Base-by-base conservation (phyloP, 2,329 filamentous ascomycete species). In the Stylonectria norvegica region DNA sequence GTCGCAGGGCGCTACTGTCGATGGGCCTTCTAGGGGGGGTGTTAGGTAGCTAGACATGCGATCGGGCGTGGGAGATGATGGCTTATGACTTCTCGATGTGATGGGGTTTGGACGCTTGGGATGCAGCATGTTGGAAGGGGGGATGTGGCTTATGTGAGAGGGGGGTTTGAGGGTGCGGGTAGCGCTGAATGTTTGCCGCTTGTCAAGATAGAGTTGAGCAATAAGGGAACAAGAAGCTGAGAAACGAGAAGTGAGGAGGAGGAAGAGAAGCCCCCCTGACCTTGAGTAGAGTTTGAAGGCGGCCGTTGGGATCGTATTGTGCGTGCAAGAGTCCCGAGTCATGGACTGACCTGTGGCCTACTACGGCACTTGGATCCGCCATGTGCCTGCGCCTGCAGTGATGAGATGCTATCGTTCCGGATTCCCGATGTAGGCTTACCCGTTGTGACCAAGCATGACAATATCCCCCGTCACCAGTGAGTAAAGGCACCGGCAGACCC, bases 21-120 rank as follows among this genome's bases (percentile, higher is more conserved):
- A n/a, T 29, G 27, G n/a, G n/a, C 10, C 12, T 25, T 25, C 8
- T 12, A 9, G 27, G 27, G 15, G 7, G n/a, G 6, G n/a, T 14
- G 27, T 5, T 5, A 29, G 30, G n/a, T n/a, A n/a, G n/a, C n/a
- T n/a, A n/a, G n/a, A n/a, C n/a, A 17, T 32, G 30, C 30, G 30
- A 32, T 32, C 30, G 30, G 15, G 30, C 27, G 27, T 14, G n/a
- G 27, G 30, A 32, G 17, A 32, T 32, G n/a, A n/a, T n/a, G n/a
- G n/a, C n/a, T 16, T 16, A 32, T 32, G 30, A 32, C 30, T 32
- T 32, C 30, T 18, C 30, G 30, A 32, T 19, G 30, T 9, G 10
- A 14, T 6, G 30, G 16, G 11, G 15, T n/a, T n/a, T n/a, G 11
- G 28, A 14, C 30, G 30, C 30, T 32, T 6, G 30, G 30, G 15